Evolutionary conservation across 139 green algal species (phyloP).

Genomic region (Chlorella vulgaris): DNA sequence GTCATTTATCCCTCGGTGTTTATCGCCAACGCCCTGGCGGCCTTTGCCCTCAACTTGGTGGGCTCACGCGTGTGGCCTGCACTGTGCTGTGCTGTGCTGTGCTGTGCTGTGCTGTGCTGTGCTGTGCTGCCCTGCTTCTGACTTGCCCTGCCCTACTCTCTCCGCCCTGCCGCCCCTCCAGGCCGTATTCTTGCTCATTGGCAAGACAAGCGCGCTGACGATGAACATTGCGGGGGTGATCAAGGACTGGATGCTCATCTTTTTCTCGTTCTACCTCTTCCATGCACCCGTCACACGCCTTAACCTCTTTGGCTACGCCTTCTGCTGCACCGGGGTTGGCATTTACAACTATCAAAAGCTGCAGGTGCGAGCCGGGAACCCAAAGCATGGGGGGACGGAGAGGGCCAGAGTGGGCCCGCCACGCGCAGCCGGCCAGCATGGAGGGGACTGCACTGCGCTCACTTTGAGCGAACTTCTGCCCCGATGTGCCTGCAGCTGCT

Average conservation of each 20-base stretch:
- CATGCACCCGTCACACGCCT: constrained; percentile 81
- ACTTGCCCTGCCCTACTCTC: not conserved
- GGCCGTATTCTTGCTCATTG: constrained; percentile 91
- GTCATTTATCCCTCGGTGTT: constrained; percentile 60
- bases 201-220: constrained; percentile 94
- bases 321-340: constrained; percentile 59
- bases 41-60: constrained; percentile 77
- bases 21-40: constrained; percentile 84
- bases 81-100: no score
- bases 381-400: no score
- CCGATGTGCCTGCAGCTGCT: constrained; percentile 13
- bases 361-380: constrained; percentile 33
- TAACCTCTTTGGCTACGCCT: constrained; percentile 85
- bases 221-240: constrained; percentile 98
- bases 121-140: not conserved
- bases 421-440: no score
- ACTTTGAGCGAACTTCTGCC: no score
- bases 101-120: no score
- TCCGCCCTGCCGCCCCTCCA: not conserved
- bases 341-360: constrained; percentile 57
- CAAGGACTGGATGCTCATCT: constrained; percentile 96
- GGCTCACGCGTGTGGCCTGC: not conserved
- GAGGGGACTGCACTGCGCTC: no score
- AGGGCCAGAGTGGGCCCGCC: no score
- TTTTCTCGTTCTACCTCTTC: constrained; percentile 89